Evolutionary conservation across 1,284 basidiomycete species (phyloP).

Genomic region (Agroathelia rolfsii): DNA sequence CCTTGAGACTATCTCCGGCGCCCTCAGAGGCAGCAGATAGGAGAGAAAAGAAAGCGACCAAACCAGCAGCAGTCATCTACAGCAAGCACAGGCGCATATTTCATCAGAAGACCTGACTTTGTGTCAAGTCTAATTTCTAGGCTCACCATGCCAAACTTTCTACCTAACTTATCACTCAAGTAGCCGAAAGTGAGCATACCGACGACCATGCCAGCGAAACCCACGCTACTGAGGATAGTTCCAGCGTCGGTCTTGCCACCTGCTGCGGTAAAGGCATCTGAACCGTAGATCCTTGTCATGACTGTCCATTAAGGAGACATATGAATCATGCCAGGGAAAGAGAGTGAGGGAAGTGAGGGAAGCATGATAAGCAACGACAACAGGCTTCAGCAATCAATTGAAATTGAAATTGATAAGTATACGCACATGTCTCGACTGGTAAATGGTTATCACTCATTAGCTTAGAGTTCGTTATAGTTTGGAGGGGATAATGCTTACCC

Average conservation of each 20-base stretch:
- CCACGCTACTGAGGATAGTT: constrained; percentile 54
- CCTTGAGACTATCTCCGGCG: constrained; percentile 58
- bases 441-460: constrained; percentile 4
- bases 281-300: constrained; percentile 55
- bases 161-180: constrained; percentile 78
- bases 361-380: not conserved
- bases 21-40: constrained; percentile 81
- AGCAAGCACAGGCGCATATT: constrained; percentile 2
- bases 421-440: constrained; percentile 55
- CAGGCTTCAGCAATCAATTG: too few relatives aligned
- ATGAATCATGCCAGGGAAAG: not conserved
- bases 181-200: constrained; percentile 73
- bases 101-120: not conserved
- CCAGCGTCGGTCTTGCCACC: constrained; percentile 56
- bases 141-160: constrained; percentile 81
- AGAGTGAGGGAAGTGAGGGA: not conserved
- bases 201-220: constrained; percentile 79
- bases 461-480: constrained; percentile 5
- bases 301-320: constrained; percentile 29
- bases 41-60: constrained; percentile 72
- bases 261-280: constrained; percentile 30
- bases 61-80: constrained; percentile 67
- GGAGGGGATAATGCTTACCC: constrained; percentile 34
- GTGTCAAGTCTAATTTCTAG: constrained; percentile 1
- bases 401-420: not conserved